A percentile compares a stretch with the other conserved stretches of the same genome.
Conservation (phyloP, 768 basidiomycete species). For the Tephrocybe sp. region DNA sequence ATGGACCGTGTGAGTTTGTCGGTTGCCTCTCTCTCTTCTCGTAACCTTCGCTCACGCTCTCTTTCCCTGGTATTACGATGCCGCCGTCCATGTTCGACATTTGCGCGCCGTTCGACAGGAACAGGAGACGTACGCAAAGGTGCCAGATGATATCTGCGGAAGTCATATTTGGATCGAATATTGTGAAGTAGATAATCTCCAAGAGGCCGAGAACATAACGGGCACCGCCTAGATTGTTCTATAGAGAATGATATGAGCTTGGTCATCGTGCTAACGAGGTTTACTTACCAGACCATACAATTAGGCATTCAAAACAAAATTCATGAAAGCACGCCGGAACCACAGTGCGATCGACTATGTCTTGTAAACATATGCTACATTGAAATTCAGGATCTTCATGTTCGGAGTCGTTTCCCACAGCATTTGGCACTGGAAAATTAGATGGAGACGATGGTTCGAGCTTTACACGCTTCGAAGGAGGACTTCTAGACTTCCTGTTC, state of each 20-base stretch:
- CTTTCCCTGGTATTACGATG: constrained; percentile 41
- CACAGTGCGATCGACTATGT: constrained; percentile 73
- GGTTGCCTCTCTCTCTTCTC: constrained; percentile 51
- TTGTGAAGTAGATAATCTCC: constrained; percentile 79
- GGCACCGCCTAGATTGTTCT: constrained; percentile 82
- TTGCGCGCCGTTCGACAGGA: constrained; percentile 9
- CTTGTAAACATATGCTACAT: constrained; percentile 88
- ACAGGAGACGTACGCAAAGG: constrained; percentile 59
- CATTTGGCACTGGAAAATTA: neutral
- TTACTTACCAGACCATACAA: constrained; percentile 79
- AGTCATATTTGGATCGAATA: constrained; percentile 77
- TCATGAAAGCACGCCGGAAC: constrained; percentile 88
- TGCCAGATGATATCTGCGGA: constrained; percentile 74
- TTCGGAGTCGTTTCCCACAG: neutral
- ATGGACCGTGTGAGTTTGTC: constrained; percentile 80
- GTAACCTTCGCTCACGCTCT: constrained; percentile 55
- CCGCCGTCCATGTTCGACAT: constrained; percentile 27
- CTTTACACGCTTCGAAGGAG: constrained; percentile 39
- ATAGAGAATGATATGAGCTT: constrained; percentile 1
- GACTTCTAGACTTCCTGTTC: constrained; percentile 21
- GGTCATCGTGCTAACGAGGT: neutral
- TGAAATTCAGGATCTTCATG: constrained; percentile 48
- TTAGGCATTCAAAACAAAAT: constrained; percentile 91
- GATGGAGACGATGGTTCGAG: constrained; percentile 26
- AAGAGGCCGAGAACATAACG: constrained; percentile 67